Conservation (phyloP, 352 stramenopile species). For the Globisporangium acanthophoron region DNA sequence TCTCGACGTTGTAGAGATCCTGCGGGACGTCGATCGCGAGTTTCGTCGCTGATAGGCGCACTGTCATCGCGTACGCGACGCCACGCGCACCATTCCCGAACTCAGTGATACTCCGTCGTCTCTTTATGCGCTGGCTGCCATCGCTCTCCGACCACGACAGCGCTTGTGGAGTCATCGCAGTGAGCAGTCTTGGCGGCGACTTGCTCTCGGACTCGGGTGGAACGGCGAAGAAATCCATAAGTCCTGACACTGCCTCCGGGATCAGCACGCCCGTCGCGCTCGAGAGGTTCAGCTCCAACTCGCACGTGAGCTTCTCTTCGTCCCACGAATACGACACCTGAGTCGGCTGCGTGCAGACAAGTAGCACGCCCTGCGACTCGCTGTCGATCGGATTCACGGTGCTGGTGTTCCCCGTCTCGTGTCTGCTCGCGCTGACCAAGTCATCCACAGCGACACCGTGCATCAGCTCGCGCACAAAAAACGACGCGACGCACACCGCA, state of each 20-base stretch:
- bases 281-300: constrained; percentile 44
- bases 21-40: constrained; percentile 53
- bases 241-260: constrained; percentile 32
- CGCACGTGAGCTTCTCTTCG: constrained; percentile 27
- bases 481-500: constrained; percentile 12
- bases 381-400: background rate
- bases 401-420: background rate
- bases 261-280: constrained; percentile 51
- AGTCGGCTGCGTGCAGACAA: constrained; percentile 35
- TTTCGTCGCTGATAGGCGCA: constrained; percentile 38
- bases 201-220: constrained; percentile 16
- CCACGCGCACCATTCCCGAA: constrained; percentile 39
- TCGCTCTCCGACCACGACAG: background rate
- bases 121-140: constrained; percentile 6
- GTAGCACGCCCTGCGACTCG: constrained; percentile 19
- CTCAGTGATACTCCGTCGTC: constrained; percentile 45
- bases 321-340: constrained; percentile 63
- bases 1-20: constrained; percentile 32
- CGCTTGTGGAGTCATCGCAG: background rate
- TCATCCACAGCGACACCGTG: background rate
- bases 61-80: constrained; percentile 38
- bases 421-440: background rate
- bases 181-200: background rate
- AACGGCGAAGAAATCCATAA: constrained; percentile 54
- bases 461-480: constrained; percentile 9